A percentile compares a stretch with the other conserved stretches of the same genome.
Evolutionary conservation across 306 rosid species (phyloP).

Genomic region (Phaseolus lunatus): DNA sequence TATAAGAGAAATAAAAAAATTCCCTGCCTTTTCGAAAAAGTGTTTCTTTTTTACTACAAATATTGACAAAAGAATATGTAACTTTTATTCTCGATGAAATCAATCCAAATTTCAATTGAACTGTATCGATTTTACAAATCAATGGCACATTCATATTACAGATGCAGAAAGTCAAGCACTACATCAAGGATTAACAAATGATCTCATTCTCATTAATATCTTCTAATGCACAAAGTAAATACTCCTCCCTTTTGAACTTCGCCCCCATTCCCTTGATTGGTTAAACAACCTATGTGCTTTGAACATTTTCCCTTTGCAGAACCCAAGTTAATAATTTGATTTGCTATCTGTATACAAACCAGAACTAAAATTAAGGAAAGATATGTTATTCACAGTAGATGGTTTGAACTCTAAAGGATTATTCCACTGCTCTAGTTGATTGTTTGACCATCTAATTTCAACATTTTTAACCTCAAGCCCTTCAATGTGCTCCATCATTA

Average conservation of each 20-base stretch:
- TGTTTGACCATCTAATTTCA: slow-evolving; percentile 81
- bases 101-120: not conserved
- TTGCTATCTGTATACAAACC: slow-evolving; percentile 44
- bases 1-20: no score
- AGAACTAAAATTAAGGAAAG: slow-evolving; percentile 71
- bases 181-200: not conserved
- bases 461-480: slow-evolving; percentile 78
- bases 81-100: not conserved
- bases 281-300: not conserved
- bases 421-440: slow-evolving; percentile 59
- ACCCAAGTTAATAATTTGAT: slow-evolving; percentile 13
- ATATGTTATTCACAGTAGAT: slow-evolving; percentile 73
- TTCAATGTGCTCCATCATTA: slow-evolving; percentile 83
- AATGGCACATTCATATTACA: not conserved
- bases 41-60: no score
- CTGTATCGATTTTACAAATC: not conserved
- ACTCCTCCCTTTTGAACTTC: not conserved
- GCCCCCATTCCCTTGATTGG: no score
- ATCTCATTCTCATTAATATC: not conserved
- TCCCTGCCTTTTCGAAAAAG: no score
- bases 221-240: slow-evolving; percentile 24
- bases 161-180: not conserved
- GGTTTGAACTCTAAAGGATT: slow-evolving; percentile 84
- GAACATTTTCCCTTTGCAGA: slow-evolving; percentile 11
- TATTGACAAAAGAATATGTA: not conserved